phyloP scores from a whole-genome alignment of 1,139 yeast genomes.

The Taphrina sp. region DNA sequence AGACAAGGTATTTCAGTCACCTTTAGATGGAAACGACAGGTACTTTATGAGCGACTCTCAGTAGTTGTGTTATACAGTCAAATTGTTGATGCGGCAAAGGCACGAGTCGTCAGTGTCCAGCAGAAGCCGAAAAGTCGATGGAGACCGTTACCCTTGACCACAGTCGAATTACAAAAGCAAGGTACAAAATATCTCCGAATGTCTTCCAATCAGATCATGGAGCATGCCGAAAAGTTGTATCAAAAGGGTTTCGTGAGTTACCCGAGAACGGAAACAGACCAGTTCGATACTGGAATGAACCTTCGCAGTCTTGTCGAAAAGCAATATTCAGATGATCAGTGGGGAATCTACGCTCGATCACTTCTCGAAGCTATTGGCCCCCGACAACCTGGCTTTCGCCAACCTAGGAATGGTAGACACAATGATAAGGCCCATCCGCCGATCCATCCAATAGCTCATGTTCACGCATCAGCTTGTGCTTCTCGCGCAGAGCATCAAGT shows the following conservation, averaged over 20 bases:
- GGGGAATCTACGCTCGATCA: constrained; percentile 53
- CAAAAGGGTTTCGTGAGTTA: constrained; percentile 84
- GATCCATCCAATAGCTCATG: constrained; percentile 72
- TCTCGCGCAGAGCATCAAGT: constrained; percentile 62
- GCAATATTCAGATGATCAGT: constrained; percentile 52
- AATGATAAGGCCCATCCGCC: constrained; percentile 99
- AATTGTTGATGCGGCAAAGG: constrained; percentile 55
- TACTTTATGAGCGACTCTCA: constrained; percentile 68
- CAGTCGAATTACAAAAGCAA: constrained; percentile 89
- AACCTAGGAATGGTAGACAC: constrained; percentile 75
- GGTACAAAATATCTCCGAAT: constrained; percentile 72
- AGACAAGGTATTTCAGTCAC: constrained; percentile 42
- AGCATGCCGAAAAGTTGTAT: constrained; percentile 73
- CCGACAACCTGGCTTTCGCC: constrained; percentile 45
- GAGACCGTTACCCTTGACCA: constrained; percentile 86
- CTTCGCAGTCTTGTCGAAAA: constrained; percentile 57
- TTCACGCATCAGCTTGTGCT: constrained; percentile 45
- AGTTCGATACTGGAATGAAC: constrained; percentile 74
- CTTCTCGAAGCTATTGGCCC: constrained; percentile 41
- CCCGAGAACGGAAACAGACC: constrained; percentile 97
- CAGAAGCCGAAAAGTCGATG: constrained; percentile 69
- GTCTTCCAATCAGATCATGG: constrained; percentile 69
- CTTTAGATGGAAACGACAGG: constrained; percentile 67
- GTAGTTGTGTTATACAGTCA: constrained; percentile 64
- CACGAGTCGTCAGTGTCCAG: constrained; percentile 54